Evolutionary conservation across 345 rosid genomes (phyloP).

Genomic region (Arabidopsis arenosa): DNA sequence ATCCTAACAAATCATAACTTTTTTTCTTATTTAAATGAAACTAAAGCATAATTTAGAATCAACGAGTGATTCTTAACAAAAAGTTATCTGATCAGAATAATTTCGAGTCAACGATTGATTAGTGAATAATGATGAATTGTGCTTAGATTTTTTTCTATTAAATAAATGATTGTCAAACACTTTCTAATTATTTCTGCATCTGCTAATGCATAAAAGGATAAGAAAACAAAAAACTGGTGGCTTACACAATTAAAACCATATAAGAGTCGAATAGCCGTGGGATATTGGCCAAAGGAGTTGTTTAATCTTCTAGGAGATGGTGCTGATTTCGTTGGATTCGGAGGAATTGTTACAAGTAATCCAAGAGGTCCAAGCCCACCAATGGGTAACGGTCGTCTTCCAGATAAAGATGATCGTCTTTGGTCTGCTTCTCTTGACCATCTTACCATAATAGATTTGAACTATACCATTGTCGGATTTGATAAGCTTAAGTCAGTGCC

Average conservation of each 20-base stretch:
- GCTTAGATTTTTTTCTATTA: not conserved
- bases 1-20: not conserved
- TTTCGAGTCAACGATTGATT: not conserved
- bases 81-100: not conserved
- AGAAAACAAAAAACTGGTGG: constrained; percentile 1
- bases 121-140: not conserved
- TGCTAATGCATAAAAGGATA: not conserved
- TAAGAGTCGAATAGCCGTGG: not conserved
- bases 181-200: not conserved
- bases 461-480: not conserved
- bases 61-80: too few species aligned
- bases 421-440: too few species aligned
- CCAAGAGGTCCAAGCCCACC: too few species aligned
- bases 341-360: not conserved
- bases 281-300: constrained; percentile 5
- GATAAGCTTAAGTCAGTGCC: not conserved
- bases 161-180: not conserved
- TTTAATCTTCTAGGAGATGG: not conserved
- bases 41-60: not conserved
- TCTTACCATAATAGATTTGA: too few species aligned
- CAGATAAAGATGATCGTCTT: too few species aligned
- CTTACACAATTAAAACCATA: not conserved
- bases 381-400: too few species aligned
- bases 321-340: not conserved
- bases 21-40: not conserved